Evolutionary conservation across 176 grass and related monocot genomes (phyloP).

Genomic region (Ampelocalamus luodianensis): DNA sequence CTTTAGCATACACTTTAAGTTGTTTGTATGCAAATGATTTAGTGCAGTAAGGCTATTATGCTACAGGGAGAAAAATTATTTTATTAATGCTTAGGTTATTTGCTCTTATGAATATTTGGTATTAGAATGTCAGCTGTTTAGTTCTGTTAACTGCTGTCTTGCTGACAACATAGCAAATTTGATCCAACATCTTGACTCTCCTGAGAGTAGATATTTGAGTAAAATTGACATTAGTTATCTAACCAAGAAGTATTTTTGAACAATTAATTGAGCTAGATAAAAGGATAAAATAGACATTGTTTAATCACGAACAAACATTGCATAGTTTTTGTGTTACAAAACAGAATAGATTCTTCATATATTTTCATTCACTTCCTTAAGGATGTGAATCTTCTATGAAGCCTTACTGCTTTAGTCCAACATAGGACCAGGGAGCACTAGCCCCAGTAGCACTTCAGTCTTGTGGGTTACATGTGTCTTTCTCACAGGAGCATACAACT

Average conservation of each 20-base stretch:
- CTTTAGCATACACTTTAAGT: conserved; percentile 1
- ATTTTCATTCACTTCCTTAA: conserved; percentile 1
- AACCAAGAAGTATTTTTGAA: not conserved
- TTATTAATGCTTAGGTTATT: not conserved
- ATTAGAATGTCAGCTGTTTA: not conserved
- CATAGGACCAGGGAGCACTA: not conserved
- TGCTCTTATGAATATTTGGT: not conserved
- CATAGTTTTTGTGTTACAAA: not conserved
- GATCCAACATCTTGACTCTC: not conserved
- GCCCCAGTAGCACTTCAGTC: not conserved
- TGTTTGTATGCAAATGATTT: not conserved
- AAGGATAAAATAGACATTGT: not conserved
- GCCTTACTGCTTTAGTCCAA: not conserved
- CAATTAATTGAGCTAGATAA: not conserved
- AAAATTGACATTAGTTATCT: not conserved
- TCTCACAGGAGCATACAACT: not conserved
- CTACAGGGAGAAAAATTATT: not conserved
- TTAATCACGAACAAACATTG: not conserved
- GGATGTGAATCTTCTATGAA: conserved; percentile 2
- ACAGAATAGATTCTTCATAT: conserved; percentile 24
- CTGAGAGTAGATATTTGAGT: conserved; percentile 1
- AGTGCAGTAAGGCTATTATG: not conserved
- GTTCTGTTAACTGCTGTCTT: not conserved
- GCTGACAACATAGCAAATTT: conserved; percentile 7
- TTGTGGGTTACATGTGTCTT: conserved; percentile 7